Evolutionary conservation across 1,284 basidiomycete species (phyloP), one percentile per base, ranked within the genome.

Genomic region (Sparassis latifolia): DNA sequence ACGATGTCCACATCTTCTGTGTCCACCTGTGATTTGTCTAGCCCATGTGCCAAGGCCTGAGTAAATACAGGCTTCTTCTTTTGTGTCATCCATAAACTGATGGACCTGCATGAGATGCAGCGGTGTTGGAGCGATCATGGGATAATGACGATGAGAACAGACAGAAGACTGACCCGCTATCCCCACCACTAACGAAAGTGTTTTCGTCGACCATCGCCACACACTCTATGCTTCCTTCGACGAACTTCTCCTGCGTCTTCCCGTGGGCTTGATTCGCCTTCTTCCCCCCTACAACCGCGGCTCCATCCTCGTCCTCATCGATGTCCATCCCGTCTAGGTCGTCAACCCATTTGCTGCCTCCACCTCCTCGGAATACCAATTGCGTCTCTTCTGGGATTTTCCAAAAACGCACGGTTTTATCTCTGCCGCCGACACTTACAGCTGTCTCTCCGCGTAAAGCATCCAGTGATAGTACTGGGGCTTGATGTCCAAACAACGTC

Each of bases 401-500:
- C 96, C 96, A 99, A 70, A 84, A 97, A 29, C 96, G 79, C 56
- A 87, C 82, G 0, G 94, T 97, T 60, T 93, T 88, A 72, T 99
- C 96, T 30, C 94, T 75, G 1, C 86, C 89, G 7, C 97, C 96
- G 0, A 88, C 88, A 37, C 86, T 93, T 6, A 98, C 83, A 6
- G 89, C 91, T 0, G 86, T 83, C 62, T 97, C 93, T 2, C 83
- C 82, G 31, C 88, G 81, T 4, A 99, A 77, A 1, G 90, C 78
- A 56, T 94, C 90, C 1, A 99, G 66, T 3, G 76, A 74, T 9
- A 90, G 72, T 29, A 97, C 83, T 28, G 83, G 78, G 63, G 98
- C 96, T 73, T 99, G 97, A 65, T 99, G 96, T 1, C 96, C 96
- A 64, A 97, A 99, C 5, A 99, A 76, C 9, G 96, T 98, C 66